Percentiles rank a stretch among this genome's conserved stretches.
Conservation (phyloP, 192 early-diverging fungal species). For the Gigaspora rosea region DNA sequence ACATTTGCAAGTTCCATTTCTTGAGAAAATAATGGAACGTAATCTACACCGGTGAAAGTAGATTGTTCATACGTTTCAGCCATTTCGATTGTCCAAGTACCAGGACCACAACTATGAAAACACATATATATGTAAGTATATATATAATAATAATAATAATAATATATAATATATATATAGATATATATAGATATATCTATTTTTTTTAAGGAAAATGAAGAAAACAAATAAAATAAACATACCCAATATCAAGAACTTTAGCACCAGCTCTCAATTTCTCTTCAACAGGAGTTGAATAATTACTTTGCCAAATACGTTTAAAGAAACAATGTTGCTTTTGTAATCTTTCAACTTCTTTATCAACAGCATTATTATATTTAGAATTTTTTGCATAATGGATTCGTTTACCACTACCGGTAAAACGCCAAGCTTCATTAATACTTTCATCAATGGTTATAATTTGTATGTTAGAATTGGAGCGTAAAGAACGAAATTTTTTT, state of each 20-base stretch:
- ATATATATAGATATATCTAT: too few species aligned
- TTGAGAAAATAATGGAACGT: constrained; percentile 31
- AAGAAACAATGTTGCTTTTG: constrained; percentile 9
- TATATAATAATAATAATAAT: too few species aligned
- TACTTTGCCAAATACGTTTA: constrained; percentile 7
- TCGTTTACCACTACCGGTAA: not conserved
- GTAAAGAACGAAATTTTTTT: not conserved
- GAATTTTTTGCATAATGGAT: not conserved
- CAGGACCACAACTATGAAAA: constrained; percentile 36
- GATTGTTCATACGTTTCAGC: constrained; percentile 35
- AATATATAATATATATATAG: too few species aligned
- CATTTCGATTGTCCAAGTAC: constrained; percentile 46
- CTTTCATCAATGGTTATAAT: not conserved
- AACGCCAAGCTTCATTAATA: not conserved
- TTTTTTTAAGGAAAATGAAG: not conserved
- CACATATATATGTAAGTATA: not conserved
- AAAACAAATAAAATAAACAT: not conserved
- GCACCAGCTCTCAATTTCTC: constrained; percentile 8
- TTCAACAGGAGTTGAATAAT: constrained; percentile 8
- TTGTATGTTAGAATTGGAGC: not conserved
- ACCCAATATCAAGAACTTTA: constrained; percentile 27
- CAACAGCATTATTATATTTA: not conserved
- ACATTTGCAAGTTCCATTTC: constrained; percentile 5
- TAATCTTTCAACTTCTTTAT: not conserved
- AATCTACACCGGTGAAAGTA: constrained; percentile 40